These are phyloP conservation scores for Penicillium malachiteum DNA, from an alignment of 495 filamentous ascomycete species.

Conservation along the genomic window DNA sequence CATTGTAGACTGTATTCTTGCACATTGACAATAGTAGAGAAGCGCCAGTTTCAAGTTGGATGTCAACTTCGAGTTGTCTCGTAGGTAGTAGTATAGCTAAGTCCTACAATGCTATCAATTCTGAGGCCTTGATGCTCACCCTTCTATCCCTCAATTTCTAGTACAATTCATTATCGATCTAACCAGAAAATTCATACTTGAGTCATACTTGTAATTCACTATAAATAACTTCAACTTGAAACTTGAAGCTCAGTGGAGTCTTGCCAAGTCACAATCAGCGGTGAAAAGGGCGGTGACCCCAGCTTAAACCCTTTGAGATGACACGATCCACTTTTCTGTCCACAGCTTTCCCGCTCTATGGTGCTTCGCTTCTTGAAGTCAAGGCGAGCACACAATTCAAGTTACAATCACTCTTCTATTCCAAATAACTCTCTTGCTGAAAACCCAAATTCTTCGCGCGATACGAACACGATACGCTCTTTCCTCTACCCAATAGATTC, in stretches of 20 bases:
- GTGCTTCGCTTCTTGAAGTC: neutral
- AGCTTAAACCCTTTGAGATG: conserved; percentile 18
- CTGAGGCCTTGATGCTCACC: no score
- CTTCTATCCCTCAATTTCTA: no score
- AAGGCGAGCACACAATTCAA: neutral
- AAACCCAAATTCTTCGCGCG: neutral
- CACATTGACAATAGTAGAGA: no score
- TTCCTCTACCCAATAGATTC: neutral
- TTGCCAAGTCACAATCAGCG: conserved; percentile 6
- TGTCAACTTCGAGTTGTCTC: no score
- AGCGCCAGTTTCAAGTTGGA: no score
- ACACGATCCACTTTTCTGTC: conserved; percentile 22
- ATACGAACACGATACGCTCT: neutral
- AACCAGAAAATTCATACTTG: neutral
- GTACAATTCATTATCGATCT: no score
- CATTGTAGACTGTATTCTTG: neutral
- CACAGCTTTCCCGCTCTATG: neutral
- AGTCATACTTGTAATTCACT: neutral
- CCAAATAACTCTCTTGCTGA: neutral
- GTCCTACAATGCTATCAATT: no score
- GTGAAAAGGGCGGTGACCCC: conserved; percentile 28
- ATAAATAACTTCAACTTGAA: no score
- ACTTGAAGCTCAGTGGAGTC: neutral
- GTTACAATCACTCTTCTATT: conserved; percentile 1
- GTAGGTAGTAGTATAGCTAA: no score